A percentile compares a stretch with the other conserved stretches of the same genome.
phyloP scores from a whole-genome alignment of 495 filamentous ascomycete species.

The Lasiosphaeria ovina region DNA sequence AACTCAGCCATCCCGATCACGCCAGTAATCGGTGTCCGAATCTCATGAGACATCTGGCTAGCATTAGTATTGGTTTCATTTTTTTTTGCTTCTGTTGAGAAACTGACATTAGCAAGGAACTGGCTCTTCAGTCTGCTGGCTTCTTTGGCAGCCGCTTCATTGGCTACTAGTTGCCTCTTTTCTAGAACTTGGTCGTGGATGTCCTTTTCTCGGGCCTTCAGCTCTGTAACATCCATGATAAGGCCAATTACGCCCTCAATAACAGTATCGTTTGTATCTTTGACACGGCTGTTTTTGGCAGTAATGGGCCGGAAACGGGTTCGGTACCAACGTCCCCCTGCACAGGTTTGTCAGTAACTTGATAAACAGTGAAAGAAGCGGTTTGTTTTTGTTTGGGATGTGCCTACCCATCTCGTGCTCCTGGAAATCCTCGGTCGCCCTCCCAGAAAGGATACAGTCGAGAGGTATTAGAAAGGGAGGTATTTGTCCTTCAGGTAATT shows the following conservation, averaged over 20 bases:
- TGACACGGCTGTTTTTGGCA: slow-evolving; percentile 47
- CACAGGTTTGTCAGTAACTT: slow-evolving; percentile 14
- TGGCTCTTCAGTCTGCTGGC: slow-evolving; percentile 67
- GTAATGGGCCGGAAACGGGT: slow-evolving; percentile 62
- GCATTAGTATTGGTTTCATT: not conserved
- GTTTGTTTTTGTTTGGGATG: not conserved
- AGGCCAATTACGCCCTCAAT: slow-evolving; percentile 67
- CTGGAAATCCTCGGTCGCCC: slow-evolving; percentile 45
- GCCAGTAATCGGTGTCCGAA: slow-evolving; percentile 69
- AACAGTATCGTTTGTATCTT: slow-evolving; percentile 39
- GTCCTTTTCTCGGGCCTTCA: slow-evolving; percentile 56
- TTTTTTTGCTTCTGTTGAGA: not conserved
- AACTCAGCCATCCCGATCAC: slow-evolving; percentile 73
- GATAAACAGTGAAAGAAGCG: not conserved
- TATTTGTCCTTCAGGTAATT: slow-evolving; percentile 35
- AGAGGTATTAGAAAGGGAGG: slow-evolving; percentile 51
- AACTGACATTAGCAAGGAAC: slow-evolving; percentile 58
- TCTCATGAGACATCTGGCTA: slow-evolving; percentile 78
- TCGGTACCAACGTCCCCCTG: slow-evolving; percentile 58
- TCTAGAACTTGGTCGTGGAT: slow-evolving; percentile 58
- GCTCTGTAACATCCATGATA: slow-evolving; percentile 66
- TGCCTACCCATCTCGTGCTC: slow-evolving; percentile 48
- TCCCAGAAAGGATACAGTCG: slow-evolving; percentile 56
- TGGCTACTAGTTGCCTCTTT: slow-evolving; percentile 60
- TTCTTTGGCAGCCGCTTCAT: slow-evolving; percentile 66